A percentile compares a stretch with the other conserved stretches of the same genome.
These are phyloP conservation scores for Megacollybia platyphylla DNA, from an alignment of 1,284 basidiomycete species.

Conservation along the genomic window DNA sequence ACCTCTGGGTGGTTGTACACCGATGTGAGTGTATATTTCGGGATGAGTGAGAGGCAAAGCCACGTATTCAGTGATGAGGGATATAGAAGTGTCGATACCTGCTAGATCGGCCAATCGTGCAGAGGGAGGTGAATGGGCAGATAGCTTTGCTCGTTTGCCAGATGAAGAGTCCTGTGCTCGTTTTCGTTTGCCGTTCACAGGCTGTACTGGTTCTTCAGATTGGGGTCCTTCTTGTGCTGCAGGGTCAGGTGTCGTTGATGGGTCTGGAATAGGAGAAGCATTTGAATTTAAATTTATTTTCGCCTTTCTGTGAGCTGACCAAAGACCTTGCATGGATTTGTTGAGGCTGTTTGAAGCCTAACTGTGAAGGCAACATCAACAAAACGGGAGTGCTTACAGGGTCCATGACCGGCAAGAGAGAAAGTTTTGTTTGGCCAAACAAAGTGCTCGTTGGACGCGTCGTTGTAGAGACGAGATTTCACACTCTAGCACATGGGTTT, in stretches of 20 bases:
- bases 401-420: not conserved
- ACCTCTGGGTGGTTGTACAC: slow-evolving; percentile 88
- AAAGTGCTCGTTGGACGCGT: not conserved
- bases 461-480: too few relatives aligned
- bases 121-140: slow-evolving; percentile 44
- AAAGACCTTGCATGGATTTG: slow-evolving; percentile 64
- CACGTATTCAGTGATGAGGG: slow-evolving; percentile 91
- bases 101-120: slow-evolving; percentile 79
- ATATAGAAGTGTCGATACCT: slow-evolving; percentile 76
- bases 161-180: slow-evolving; percentile 29
- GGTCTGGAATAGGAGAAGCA: slow-evolving; percentile 11
- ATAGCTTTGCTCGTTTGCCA: slow-evolving; percentile 41
- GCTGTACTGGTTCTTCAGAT: slow-evolving; percentile 7
- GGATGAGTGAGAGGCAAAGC: slow-evolving; percentile 93
- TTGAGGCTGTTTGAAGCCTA: slow-evolving; percentile 63
- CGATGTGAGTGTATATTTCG: slow-evolving; percentile 89
- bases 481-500: too few relatives aligned
- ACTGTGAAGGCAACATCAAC: slow-evolving; percentile 18
- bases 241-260: slow-evolving; percentile 13
- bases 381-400: not conserved
- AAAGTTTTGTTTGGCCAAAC: not conserved
- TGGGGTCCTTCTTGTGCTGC: slow-evolving; percentile 1
- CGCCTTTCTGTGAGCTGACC: slow-evolving; percentile 49
- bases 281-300: slow-evolving; percentile 56
- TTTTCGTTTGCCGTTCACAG: slow-evolving; percentile 40